Conservation (phyloP, 2,329 filamentous ascomycete genomes). For the Colletotrichum destructivum region DNA sequence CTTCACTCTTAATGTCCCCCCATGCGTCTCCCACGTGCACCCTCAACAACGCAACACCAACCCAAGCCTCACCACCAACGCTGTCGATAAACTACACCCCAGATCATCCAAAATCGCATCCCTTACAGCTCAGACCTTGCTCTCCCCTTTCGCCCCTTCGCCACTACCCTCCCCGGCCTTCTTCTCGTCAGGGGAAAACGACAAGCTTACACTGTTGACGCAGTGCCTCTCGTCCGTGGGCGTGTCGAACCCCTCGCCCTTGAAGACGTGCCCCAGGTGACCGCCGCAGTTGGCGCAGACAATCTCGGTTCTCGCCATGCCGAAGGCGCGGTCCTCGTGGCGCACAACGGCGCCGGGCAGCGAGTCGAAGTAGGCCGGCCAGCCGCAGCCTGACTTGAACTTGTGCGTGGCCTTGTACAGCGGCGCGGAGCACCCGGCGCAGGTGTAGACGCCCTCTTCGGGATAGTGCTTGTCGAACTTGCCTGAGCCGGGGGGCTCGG, state of each 20-base stretch:
- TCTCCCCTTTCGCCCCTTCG: slow-evolving; percentile 52
- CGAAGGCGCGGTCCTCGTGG: slow-evolving; percentile 82
- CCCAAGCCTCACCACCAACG: neutral
- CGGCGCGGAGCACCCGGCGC: slow-evolving; percentile 87
- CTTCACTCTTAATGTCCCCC: neutral
- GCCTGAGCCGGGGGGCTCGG: slow-evolving; percentile 84
- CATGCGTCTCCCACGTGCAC: no score
- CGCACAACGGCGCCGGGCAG: slow-evolving; percentile 91
- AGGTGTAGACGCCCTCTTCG: slow-evolving; percentile 83
- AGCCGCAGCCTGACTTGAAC: slow-evolving; percentile 96
- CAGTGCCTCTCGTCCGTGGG: slow-evolving; percentile 98
- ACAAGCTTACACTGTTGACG: slow-evolving; percentile 93
- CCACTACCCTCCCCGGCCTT: slow-evolving; percentile 47
- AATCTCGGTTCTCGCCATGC: slow-evolving; percentile 93
- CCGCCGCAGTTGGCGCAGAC: slow-evolving; percentile 95
- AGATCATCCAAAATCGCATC: neutral
- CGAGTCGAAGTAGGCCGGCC: slow-evolving; percentile 98
- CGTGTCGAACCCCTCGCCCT: slow-evolving; percentile 86
- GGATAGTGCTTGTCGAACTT: slow-evolving; percentile 91
- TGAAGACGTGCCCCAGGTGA: slow-evolving; percentile 92
- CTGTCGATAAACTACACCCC: neutral
- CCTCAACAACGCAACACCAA: neutral
- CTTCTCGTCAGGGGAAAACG: slow-evolving; percentile 79
- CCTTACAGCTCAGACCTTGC: slow-evolving; percentile 51
- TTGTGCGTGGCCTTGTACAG: slow-evolving; percentile 96